Conservation (phyloP, 495 filamentous ascomycete genomes). For the Xylaria intraflava region DNA sequence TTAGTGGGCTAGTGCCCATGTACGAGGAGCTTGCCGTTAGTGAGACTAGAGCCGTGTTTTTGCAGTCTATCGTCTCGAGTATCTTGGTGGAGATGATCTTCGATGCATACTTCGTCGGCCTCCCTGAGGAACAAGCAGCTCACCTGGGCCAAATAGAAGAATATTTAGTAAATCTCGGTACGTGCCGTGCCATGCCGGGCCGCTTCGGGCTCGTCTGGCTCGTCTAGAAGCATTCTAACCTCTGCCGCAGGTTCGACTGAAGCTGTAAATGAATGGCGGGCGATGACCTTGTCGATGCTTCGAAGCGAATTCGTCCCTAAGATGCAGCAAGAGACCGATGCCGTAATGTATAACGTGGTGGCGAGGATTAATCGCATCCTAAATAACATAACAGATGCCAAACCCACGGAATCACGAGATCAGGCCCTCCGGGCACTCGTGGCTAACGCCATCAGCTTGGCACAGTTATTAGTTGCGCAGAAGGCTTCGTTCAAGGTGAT, state of each 20-base stretch:
- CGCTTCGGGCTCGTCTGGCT: not conserved
- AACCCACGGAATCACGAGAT: conserved; percentile 38
- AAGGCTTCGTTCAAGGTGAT: conserved; percentile 45
- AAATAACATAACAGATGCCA: conserved; percentile 35
- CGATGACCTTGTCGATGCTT: conserved; percentile 45
- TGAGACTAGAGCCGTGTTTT: conserved; percentile 44
- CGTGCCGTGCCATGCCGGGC: conserved; percentile 7
- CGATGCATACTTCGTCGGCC: conserved; percentile 46
- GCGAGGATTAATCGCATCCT: conserved; percentile 34
- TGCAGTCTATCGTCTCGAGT: conserved; percentile 47
- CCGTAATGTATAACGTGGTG: conserved; percentile 31
- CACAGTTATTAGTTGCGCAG: conserved; percentile 45
- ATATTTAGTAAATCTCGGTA: conserved; percentile 40
- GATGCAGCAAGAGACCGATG: conserved; percentile 36
- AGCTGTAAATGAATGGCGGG: conserved; percentile 50
- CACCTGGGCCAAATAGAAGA: conserved; percentile 40
- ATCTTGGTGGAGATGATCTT: conserved; percentile 48
- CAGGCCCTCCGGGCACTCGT: conserved; percentile 40
- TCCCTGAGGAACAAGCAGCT: conserved; percentile 35
- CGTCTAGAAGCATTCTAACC: conserved; percentile 11
- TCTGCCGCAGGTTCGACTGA: conserved; percentile 35
- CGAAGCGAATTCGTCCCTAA: conserved; percentile 38
- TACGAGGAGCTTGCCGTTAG: conserved; percentile 38
- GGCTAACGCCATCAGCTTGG: conserved; percentile 41
- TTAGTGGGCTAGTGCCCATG: conserved; percentile 42